Conservation (phyloP, 108 stramenopile species). For the Skeletonema grethae region DNA sequence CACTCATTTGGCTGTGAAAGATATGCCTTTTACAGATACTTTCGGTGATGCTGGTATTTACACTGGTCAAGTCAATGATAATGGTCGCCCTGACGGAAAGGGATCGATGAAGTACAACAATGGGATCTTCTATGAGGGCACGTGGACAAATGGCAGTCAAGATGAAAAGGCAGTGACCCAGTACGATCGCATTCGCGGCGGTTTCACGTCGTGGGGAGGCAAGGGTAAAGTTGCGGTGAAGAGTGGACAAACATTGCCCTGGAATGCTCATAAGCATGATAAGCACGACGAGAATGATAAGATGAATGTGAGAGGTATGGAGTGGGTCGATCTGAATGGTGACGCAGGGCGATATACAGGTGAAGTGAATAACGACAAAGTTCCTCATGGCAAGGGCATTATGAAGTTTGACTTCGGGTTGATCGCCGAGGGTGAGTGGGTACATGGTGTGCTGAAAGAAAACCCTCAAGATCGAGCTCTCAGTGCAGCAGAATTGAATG, state of each 20-base stretch:
- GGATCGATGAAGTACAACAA: constrained; percentile 12
- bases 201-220: constrained; percentile 8
- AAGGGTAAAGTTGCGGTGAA: constrained; percentile 6
- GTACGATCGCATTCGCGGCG: not conserved
- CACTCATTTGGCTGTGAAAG: not conserved
- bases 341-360: constrained; percentile 5
- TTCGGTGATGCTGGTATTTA: constrained; percentile 3
- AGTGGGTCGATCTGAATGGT: constrained; percentile 13
- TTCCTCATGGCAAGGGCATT: constrained; percentile 55
- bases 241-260: constrained; percentile 5
- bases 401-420: constrained; percentile 60
- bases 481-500: constrained; percentile 10
- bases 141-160: constrained; percentile 8
- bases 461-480: constrained; percentile 46
- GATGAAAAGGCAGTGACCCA: not conserved
- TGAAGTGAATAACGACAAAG: not conserved
- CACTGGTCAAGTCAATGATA: constrained; percentile 7
- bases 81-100: constrained; percentile 7
- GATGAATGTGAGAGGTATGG: constrained; percentile 5
- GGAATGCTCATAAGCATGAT: constrained; percentile 1
- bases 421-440: constrained; percentile 56
- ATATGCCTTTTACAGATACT: not conserved
- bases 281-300: not conserved
- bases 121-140: constrained; percentile 7
- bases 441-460: constrained; percentile 27